These are phyloP conservation scores for Tinospora cordifolia DNA, from an alignment of 164 flowering plant species.

Conservation along the genomic window DNA sequence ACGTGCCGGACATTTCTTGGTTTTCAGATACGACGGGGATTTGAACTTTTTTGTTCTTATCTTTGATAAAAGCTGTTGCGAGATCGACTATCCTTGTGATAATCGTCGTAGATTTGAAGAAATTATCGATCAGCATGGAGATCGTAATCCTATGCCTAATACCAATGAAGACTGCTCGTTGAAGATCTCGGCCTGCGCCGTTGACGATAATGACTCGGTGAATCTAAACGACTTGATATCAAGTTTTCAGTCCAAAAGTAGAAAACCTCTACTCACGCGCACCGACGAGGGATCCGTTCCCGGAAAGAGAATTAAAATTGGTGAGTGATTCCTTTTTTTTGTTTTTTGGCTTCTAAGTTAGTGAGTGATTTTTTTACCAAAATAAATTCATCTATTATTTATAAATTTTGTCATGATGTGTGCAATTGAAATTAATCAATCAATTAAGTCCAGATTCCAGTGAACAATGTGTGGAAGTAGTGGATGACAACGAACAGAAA, in stretches of 20 bases:
- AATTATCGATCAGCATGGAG: background rate
- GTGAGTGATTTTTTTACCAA: background rate
- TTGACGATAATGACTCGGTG: background rate
- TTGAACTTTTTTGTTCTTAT: constrained; percentile 25
- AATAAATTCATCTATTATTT: too few relatives aligned
- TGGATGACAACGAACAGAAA: background rate
- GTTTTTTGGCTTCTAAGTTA: too few relatives aligned
- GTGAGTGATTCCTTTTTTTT: background rate
- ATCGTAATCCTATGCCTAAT: background rate
- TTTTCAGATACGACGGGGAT: constrained; percentile 31
- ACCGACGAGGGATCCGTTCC: background rate
- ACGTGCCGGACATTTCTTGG: constrained; percentile 18
- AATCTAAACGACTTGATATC: background rate
- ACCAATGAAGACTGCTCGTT: background rate
- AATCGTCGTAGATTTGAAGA: background rate
- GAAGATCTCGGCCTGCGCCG: background rate
- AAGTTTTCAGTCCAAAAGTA: too few relatives aligned
- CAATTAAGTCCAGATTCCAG: background rate
- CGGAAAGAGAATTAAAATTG: background rate
- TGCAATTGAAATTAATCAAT: background rate
- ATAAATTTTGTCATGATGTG: background rate
- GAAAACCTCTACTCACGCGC: too few relatives aligned
- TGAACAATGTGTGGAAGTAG: background rate
- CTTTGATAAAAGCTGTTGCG: constrained; percentile 19
- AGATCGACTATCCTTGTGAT: constrained; percentile 20